A percentile compares a stretch with the other conserved stretches of the same genome.
These are phyloP conservation scores for Neurospora sublineolata DNA, from an alignment of 495 filamentous ascomycete genomes.

Conservation along the genomic window DNA sequence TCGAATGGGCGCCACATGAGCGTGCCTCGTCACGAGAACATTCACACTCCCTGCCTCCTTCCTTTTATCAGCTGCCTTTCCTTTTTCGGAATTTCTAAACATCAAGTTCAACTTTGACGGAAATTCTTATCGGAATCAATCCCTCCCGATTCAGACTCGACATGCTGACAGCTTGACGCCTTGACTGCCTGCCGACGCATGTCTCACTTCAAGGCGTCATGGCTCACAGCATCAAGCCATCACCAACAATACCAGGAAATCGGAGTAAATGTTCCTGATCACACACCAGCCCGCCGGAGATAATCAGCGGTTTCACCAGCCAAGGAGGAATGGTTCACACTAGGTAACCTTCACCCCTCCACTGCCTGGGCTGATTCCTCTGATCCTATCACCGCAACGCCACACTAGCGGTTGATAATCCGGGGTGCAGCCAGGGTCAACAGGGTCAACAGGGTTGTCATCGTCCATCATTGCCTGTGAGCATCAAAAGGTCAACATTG, in stretches of 20 bases:
- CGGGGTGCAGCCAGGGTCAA: not conserved
- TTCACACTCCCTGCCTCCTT: not conserved
- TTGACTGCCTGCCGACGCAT: not conserved
- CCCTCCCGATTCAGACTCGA: not conserved
- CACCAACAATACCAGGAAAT: not conserved
- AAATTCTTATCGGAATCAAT: not conserved
- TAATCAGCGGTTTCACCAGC: not conserved
- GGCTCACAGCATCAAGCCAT: not conserved
- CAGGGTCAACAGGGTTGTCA: not conserved
- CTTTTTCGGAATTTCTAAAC: not conserved
- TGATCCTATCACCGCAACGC: not conserved
- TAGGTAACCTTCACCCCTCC: not conserved
- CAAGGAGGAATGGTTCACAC: not conserved
- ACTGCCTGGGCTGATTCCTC: not conserved
- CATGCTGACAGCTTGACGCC: not conserved
- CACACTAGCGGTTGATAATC: not conserved
- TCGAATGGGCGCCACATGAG: not conserved
- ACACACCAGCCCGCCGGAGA: not conserved
- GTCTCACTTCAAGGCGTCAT: not conserved
- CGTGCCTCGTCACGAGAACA: not conserved
- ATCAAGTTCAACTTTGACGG: not conserved
- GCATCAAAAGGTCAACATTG: not conserved
- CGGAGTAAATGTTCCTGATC: not conserved
- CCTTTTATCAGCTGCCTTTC: not conserved
- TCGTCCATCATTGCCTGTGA: not conserved